These are phyloP conservation scores for Torulaspora delbrueckii DNA, from an alignment of 805 yeast genomes.

Conservation along the genomic window DNA sequence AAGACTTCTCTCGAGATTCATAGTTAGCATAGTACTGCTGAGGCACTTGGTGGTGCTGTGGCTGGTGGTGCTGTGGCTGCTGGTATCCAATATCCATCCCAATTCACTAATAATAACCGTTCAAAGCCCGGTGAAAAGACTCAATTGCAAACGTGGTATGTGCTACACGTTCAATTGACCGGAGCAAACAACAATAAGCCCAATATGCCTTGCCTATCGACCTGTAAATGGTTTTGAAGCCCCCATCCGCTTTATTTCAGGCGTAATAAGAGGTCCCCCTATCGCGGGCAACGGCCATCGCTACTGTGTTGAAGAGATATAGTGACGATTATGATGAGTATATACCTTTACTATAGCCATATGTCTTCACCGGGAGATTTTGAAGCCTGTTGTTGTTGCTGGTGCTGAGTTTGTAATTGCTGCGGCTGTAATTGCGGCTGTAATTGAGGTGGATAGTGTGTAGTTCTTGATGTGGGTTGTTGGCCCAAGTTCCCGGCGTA, in stretches of 20 bases:
- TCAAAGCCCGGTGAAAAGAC: background rate
- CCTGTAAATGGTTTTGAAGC: background rate
- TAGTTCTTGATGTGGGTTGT: conserved; percentile 10
- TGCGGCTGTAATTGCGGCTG: conserved; percentile 25
- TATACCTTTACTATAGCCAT: conserved; percentile 20
- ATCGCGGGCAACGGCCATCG: conserved; percentile 4
- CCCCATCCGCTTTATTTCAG: background rate
- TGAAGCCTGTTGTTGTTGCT: conserved; percentile 16
- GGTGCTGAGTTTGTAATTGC: conserved; percentile 26
- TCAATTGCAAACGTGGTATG: background rate
- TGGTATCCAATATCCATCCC: conserved; percentile 9
- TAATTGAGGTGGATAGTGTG: conserved; percentile 23
- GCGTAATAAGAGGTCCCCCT: conserved; percentile 2
- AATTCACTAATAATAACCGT: background rate
- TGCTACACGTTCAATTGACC: background rate
- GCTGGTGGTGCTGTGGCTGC: conserved; percentile 6
- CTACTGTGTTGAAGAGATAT: background rate
- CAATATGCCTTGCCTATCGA: background rate
- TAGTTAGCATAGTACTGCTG: conserved; percentile 5
- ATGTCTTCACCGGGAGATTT: conserved; percentile 27
- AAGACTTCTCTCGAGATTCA: conserved; percentile 15
- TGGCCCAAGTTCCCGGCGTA: conserved; percentile 14
- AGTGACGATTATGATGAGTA: conserved; percentile 7
- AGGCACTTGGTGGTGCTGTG: conserved; percentile 4
- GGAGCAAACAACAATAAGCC: background rate